A percentile compares a stretch with the other conserved stretches of the same genome.
phyloP scores from a whole-genome alignment of 257 asterid genomes.

The Solanum piurae region DNA sequence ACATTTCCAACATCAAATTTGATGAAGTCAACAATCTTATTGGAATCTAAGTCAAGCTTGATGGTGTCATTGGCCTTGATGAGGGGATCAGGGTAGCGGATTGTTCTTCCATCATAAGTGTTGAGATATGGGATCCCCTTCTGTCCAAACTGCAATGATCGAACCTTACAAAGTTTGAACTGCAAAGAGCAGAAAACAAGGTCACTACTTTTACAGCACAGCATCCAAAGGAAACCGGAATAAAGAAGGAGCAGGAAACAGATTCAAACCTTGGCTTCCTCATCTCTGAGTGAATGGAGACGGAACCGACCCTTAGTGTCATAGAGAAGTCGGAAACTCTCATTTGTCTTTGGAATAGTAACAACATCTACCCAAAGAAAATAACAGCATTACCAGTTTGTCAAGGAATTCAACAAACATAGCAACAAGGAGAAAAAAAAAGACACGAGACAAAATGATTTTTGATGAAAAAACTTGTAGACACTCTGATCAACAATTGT shows the following conservation, averaged over 20 bases:
- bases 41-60: conserved; percentile 18
- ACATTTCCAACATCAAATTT: conserved; percentile 29
- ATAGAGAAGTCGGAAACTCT: conserved; percentile 18
- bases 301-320: conserved; percentile 23
- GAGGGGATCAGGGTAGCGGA: conserved; percentile 25
- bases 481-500: background rate
- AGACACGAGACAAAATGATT: background rate
- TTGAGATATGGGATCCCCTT: conserved; percentile 23
- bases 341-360: background rate
- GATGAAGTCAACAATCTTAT: conserved; percentile 24
- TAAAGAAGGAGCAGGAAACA: background rate
- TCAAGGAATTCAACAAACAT: background rate
- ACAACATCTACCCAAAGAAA: background rate
- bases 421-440: background rate
- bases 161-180: conserved; percentile 26
- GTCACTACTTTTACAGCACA: background rate
- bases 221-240: background rate
- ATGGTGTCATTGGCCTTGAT: conserved; percentile 28
- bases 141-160: conserved; percentile 20
- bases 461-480: background rate
- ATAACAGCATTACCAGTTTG: background rate
- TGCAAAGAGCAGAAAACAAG: background rate
- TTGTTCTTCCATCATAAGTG: conserved; percentile 25
- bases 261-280: conserved; percentile 18
- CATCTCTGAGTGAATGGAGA: conserved; percentile 20